Evolutionary conservation across 106 monocot species (phyloP), one percentile per base, ranked within the genome.

Genomic region (Acanthochlamys bracteata): DNA sequence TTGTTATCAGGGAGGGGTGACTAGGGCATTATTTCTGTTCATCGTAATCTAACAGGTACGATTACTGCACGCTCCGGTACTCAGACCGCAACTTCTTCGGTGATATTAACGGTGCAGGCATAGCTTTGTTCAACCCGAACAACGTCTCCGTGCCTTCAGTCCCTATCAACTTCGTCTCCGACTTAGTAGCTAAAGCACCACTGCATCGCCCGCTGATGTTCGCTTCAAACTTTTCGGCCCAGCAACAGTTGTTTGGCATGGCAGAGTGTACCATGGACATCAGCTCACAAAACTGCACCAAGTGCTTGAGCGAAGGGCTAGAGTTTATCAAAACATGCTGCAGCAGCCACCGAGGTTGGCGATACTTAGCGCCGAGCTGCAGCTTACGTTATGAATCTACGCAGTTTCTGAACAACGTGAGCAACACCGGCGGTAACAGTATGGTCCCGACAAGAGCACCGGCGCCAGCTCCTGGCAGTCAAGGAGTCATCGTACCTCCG

Each of bases 41-140:
- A n/a, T n/a, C n/a, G n/a, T n/a, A n/a, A 43, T 43, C 13, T 43
- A 43, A 8, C 43, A 43, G 43, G 43, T 43, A 54, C 16, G 53
- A 54, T 17, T 54, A 54, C 53, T 54, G 53, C 16, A 19, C 19
- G 16, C 53, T 54, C 53, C 53, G 53, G 16, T 54, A 54, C 53
- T 54, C 53, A 6, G 53, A 54, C 53, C 53, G 53, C 53, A 19
- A 54, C 16, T 54, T 54, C 53, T 54, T 54, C n/a, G 53, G 53
- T 17, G 53, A 6, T n/a, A 54, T 54, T 10, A n/a, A 54, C 19
- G 11, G 16, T 6, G 16, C 11, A 16, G 53, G 53, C 7, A 8
- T 54, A 16, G 6, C 19, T n/a, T 10, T 54, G 53, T 19, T 6
- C 53, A 54, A 54, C n/a, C 53, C 11, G 16, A 54, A 11, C 16